Evolutionary conservation across 495 filamentous ascomycete genomes (phyloP), one percentile per base, ranked within the genome.

Genomic region (Daldinia vernicosa): DNA sequence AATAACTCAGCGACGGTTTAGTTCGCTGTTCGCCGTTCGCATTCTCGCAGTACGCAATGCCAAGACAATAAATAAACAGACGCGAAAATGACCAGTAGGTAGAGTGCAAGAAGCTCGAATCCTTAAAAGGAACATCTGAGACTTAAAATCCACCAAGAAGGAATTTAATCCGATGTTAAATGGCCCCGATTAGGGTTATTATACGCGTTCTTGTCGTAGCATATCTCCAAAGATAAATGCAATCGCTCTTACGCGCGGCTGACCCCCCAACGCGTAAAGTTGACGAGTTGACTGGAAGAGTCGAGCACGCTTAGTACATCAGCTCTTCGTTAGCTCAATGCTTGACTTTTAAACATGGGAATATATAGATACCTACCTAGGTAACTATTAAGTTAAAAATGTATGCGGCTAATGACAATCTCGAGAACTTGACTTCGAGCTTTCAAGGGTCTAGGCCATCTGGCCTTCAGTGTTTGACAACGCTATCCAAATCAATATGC

Each of bases 401-500:
- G 17, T 24, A 47, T 47, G 43, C 19, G 43, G 17, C 43, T 47
- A 8, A 47, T 53, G 7, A 7, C 32, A 57, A 39, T 37, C n/a
- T 57, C 22, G 11, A 39, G 56, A 45, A 39, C 17, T 45, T 0
- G 14, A 32, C 27, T 27, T 56, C 19, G 37, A 57, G 56, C 51
- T 61, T 61, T 43, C 39, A 26, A 40, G 27, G 50, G 47, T 43
- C 68, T 32, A 71, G 69, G 43, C 58, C 24, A 8, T 67, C 26
- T 32, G 17, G 54, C 50, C 24, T 43, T 52, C 47, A 37, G 27
- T 15, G 22, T 27, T 19, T 17, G 32, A 37, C 33, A 15, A 43
- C 59, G 40, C 32, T 26, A n/a, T 43, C 33, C 17, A 50, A 52
- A 45, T 69, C 61, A 66, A 64, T 40, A 74, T 76, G 74, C 71